Evolutionary conservation across 2,329 filamentous ascomycete genomes (phyloP), one percentile per base, ranked within the genome.

Genomic region (Phialophora chinensis): DNA sequence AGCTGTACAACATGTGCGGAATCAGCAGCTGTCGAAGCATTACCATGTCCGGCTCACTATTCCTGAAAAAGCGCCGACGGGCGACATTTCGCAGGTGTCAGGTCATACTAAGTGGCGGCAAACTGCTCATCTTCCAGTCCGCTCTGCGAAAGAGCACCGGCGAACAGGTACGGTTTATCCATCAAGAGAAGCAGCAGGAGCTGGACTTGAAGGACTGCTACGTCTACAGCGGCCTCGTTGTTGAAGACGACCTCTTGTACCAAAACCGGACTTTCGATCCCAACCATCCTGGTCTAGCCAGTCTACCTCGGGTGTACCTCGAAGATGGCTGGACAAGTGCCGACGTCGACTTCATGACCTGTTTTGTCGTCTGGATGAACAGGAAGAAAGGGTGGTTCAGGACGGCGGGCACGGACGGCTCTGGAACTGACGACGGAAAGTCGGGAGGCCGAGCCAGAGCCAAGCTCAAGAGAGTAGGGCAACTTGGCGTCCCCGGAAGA

Each of bases 1-100:
- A 85, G 47, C 77, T 90, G n/a, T 90, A 89, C 79, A 88, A 90
- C 74, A 84, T 90, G 78, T 90, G 88, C 74, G 84, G 85, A n/a
- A 83, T 90, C 25, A 83, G 85, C 11, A 83, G 81, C 44, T 90
- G 88, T 74, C 85, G 88, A 50, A 80, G 85, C 20, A 86, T 90
- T 62, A 81, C 82, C 77, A 84, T 89, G 76, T 86, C 86, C 38
- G 88, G 88, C 2, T 77, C 82, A 20, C 79, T 90, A 1, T 90
- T 88, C 75, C 84, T 86, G 60, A 90, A 90, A 72, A 86, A 87
- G 1, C 83, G 86, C 17, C 83, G 86, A 31, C 87, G 87, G 69
- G 81, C 84, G 3, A 86, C 86, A 0, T 90, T 90, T 73, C 82
- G 83, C 1, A 81, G 85, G 35, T 88, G 84, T 73, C 82, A 85